These are phyloP conservation scores for Coniosporium apollinis DNA, from an alignment of 495 filamentous ascomycete species.

Conservation along the genomic window DNA sequence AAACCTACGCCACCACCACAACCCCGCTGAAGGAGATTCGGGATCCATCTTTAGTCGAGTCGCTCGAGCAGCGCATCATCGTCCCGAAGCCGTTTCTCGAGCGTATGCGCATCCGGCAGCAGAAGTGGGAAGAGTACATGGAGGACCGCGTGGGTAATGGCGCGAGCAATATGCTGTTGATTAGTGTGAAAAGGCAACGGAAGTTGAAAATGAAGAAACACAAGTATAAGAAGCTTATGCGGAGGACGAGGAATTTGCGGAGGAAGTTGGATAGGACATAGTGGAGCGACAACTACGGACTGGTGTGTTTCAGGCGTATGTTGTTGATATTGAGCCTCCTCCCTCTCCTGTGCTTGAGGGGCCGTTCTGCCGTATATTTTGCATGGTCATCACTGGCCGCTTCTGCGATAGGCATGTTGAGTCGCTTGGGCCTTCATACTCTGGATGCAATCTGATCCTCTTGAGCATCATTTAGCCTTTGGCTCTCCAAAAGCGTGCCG, in stretches of 20 bases:
- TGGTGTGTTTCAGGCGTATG: too few relatives aligned
- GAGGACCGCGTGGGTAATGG: background rate
- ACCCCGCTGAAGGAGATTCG: slow-evolving; percentile 20
- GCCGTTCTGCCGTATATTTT: too few relatives aligned
- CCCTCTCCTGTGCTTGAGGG: too few relatives aligned
- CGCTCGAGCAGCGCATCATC: background rate
- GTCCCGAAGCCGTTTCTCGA: slow-evolving; percentile 19
- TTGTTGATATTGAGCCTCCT: too few relatives aligned
- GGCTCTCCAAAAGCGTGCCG: too few relatives aligned
- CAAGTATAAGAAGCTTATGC: slow-evolving; percentile 99
- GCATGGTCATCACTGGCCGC: too few relatives aligned
- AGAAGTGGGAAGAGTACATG: slow-evolving; percentile 1
- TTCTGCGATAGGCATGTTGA: too few relatives aligned
- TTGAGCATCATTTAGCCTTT: too few relatives aligned
- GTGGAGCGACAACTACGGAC: too few relatives aligned
- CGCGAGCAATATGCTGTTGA: slow-evolving; percentile 21
- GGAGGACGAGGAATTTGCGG: slow-evolving; percentile 72
- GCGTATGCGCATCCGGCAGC: slow-evolving; percentile 18
- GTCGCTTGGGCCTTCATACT: too few relatives aligned
- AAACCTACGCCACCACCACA: slow-evolving; percentile 31
- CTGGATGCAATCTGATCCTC: too few relatives aligned
- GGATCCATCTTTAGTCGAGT: slow-evolving; percentile 5
- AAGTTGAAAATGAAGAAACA: slow-evolving; percentile 99
- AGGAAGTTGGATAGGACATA: slow-evolving; percentile 59
- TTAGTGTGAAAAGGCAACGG: slow-evolving; percentile 76